phyloP scores from a whole-genome alignment of 192 early-diverging fungal genomes.

The Coemansia sp. region DNA sequence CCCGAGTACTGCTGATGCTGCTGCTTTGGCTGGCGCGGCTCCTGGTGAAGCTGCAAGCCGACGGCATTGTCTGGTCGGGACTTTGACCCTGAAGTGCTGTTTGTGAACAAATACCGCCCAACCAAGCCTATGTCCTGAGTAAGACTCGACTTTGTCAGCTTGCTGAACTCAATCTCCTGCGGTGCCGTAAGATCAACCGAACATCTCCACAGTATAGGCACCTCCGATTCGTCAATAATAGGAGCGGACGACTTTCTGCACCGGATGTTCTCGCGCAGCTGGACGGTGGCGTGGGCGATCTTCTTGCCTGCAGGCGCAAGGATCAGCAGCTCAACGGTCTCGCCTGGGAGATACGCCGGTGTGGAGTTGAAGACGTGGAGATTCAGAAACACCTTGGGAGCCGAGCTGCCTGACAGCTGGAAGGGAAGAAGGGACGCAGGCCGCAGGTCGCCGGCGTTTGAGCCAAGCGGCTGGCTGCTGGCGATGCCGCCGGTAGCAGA shows the following conservation, averaged over 20 bases:
- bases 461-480: not conserved
- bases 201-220: conserved; percentile 54
- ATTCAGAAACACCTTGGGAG: conserved; percentile 34
- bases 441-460: conserved; percentile 1
- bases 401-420: conserved; percentile 9
- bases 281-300: conserved; percentile 38
- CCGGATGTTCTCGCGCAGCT: conserved; percentile 50
- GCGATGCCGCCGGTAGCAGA: not conserved
- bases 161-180: conserved; percentile 39
- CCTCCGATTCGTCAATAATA: conserved; percentile 55
- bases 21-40: not conserved
- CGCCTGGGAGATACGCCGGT: conserved; percentile 43
- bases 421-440: conserved; percentile 22
- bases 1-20: conserved; percentile 3
- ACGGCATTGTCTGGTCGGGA: not conserved
- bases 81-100: not conserved
- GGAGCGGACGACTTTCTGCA: conserved; percentile 56
- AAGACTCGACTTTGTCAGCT: conserved; percentile 41
- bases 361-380: conserved; percentile 50
- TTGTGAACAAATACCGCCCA: conserved; percentile 44
- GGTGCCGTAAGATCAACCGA: conserved; percentile 36
- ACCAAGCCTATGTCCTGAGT: conserved; percentile 52
- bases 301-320: conserved; percentile 42
- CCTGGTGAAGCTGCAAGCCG: not conserved
- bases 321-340: conserved; percentile 49